Conservation (phyloP, 306 rosid species). For the Gastrolobium bilobum region DNA sequence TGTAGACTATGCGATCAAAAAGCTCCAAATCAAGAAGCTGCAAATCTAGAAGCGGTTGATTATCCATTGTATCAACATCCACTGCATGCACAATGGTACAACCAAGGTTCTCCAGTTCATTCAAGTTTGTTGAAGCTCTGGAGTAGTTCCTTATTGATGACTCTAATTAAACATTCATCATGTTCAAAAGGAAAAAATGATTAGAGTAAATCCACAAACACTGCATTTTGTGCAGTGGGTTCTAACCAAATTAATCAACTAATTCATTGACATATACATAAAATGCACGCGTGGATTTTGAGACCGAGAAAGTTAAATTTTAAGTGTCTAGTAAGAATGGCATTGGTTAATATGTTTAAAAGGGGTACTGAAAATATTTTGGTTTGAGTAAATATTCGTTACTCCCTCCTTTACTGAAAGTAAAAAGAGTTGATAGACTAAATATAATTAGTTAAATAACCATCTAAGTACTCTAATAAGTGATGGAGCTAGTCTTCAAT, state of each 20-base stretch:
- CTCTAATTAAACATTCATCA: not conserved
- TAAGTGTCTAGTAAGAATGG: too few relatives aligned
- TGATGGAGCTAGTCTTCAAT: too few relatives aligned
- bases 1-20: constrained; percentile 50
- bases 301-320: too few relatives aligned
- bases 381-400: too few relatives aligned
- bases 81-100: constrained; percentile 41
- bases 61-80: constrained; percentile 38
- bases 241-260: not conserved
- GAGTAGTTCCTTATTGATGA: not conserved
- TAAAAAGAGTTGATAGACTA: too few relatives aligned
- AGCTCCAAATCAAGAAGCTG: not conserved
- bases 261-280: too few relatives aligned
- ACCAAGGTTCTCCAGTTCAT: constrained; percentile 5
- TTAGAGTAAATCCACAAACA: not conserved
- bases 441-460: too few relatives aligned
- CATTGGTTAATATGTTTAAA: too few relatives aligned
- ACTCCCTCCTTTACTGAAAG: too few relatives aligned
- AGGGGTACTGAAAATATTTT: too few relatives aligned
- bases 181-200: not conserved
- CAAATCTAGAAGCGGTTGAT: not conserved
- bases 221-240: not conserved
- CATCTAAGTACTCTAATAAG: too few relatives aligned
- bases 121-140: not conserved
- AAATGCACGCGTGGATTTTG: too few relatives aligned